Evolutionary conservation across 208 protist genomes (phyloP).

Genomic region (Phytomonas sp.): DNA sequence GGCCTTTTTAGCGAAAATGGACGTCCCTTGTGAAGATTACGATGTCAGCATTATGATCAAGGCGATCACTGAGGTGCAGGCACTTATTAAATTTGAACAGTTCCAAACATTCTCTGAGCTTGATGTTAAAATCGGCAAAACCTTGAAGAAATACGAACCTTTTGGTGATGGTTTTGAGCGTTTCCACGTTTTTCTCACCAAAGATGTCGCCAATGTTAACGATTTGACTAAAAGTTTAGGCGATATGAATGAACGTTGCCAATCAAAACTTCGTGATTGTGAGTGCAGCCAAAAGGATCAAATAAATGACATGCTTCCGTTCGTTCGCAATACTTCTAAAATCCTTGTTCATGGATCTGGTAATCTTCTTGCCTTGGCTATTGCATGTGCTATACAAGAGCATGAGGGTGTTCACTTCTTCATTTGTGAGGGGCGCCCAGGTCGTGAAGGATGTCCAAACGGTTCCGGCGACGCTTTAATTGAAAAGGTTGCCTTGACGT

Average conservation of each 20-base stretch:
- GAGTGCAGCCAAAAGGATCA: constrained; percentile 69
- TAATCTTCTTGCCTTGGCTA: constrained; percentile 55
- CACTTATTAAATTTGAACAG: constrained; percentile 34
- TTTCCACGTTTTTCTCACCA: constrained; percentile 53
- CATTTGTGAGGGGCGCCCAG: constrained; percentile 67
- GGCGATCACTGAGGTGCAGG: constrained; percentile 60
- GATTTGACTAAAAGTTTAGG: constrained; percentile 42
- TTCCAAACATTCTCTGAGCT: constrained; percentile 78
- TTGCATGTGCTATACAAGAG: constrained; percentile 74
- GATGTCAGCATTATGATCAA: constrained; percentile 67
- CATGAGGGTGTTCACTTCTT: constrained; percentile 80
- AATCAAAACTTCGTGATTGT: constrained; percentile 45
- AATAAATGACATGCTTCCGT: constrained; percentile 81
- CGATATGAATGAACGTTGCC: constrained; percentile 64
- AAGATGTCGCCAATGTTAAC: constrained; percentile 40
- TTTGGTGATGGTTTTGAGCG: constrained; percentile 76
- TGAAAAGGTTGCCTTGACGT: constrained; percentile 38
- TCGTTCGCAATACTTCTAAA: constrained; percentile 61
- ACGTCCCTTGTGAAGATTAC: constrained; percentile 72
- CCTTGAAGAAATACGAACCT: constrained; percentile 51
- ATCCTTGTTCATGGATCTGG: constrained; percentile 84
- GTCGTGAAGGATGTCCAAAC: constrained; percentile 31
- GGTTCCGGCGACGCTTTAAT: constrained; percentile 49
- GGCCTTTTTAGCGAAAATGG: constrained; percentile 22
- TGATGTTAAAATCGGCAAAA: constrained; percentile 64